Percentiles rank a stretch among this genome's conserved stretches.
These are phyloP conservation scores for Dipodascus geniculatus DNA, from an alignment of 805 yeast genomes.

Conservation along the genomic window DNA sequence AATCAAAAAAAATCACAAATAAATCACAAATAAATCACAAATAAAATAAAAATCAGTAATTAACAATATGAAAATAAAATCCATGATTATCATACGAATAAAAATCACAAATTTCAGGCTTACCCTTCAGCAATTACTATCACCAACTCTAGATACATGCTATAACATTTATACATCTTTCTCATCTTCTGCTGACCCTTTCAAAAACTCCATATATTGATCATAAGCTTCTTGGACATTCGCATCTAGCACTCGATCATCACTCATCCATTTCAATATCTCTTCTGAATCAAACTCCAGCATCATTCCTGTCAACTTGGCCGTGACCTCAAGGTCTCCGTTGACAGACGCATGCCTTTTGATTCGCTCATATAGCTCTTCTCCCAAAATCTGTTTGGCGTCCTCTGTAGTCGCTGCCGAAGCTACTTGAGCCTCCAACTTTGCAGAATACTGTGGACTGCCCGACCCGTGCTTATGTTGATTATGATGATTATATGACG, in stretches of 20 bases:
- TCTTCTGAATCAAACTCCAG: slow-evolving; percentile 81
- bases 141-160: too few relatives aligned
- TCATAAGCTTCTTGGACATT: slow-evolving; percentile 84
- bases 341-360: slow-evolving; percentile 66
- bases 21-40: too few relatives aligned
- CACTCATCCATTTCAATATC: slow-evolving; percentile 72
- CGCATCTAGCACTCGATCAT: slow-evolving; percentile 68
- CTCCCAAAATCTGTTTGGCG: slow-evolving; percentile 47
- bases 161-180: too few relatives aligned
- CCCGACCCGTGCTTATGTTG: not conserved
- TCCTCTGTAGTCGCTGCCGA: slow-evolving; percentile 33
- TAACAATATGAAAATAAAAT: too few relatives aligned
- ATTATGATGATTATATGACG: not conserved
- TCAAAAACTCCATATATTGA: slow-evolving; percentile 76
- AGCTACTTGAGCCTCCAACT: slow-evolving; percentile 34
- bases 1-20: too few relatives aligned
- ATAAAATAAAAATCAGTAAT: too few relatives aligned
- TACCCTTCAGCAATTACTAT: too few relatives aligned
- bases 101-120: too few relatives aligned
- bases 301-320: slow-evolving; percentile 92
- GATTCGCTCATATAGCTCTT: slow-evolving; percentile 81
- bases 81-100: too few relatives aligned
- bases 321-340: slow-evolving; percentile 74
- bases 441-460: not conserved
- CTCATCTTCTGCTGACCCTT: not conserved